Percentiles rank a stretch among this genome's conserved stretches.
phyloP scores from a whole-genome alignment of 2,329 filamentous ascomycete species.

The Colletotrichum sp. region DNA sequence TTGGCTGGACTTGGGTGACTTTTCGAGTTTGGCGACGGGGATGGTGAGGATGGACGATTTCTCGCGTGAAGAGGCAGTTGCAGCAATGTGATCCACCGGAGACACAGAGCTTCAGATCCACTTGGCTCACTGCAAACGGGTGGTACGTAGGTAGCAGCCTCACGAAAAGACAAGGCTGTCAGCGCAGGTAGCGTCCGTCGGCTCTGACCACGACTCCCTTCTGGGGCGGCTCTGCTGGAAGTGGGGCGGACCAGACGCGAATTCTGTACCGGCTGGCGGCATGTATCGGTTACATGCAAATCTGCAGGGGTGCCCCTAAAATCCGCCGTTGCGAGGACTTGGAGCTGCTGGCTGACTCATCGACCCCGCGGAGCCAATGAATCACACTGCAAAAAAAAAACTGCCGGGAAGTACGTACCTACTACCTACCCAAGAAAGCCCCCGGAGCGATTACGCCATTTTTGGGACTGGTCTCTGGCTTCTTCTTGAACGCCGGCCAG shows the following conservation, averaged over 20 bases:
- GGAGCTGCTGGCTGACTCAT: slow-evolving; percentile 8
- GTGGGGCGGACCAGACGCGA: neutral
- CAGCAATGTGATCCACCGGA: neutral
- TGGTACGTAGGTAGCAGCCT: slow-evolving; percentile 16
- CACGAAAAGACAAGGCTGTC: slow-evolving; percentile 16
- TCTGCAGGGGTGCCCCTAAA: neutral
- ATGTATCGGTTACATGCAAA: neutral
- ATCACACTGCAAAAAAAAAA: neutral
- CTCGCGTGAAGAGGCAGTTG: slow-evolving; percentile 19
- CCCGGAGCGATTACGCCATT: slow-evolving; percentile 16
- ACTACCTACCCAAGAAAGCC: neutral
- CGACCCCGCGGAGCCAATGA: slow-evolving; percentile 5
- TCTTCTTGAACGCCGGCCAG: neutral
- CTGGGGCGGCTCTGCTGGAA: neutral
- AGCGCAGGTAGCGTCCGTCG: neutral
- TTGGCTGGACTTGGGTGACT: neutral
- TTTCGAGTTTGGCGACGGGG: neutral
- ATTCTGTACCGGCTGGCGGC: neutral
- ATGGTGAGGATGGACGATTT: slow-evolving; percentile 9
- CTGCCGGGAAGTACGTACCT: neutral
- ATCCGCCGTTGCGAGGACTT: neutral
- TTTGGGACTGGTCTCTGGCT: slow-evolving; percentile 6
- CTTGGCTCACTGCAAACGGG: slow-evolving; percentile 10
- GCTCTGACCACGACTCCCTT: neutral
- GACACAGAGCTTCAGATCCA: slow-evolving; percentile 15